Percentiles rank a stretch among this genome's conserved stretches.
phyloP scores from a whole-genome alignment of 352 stramenopile species.

The Aphanomyces invadans region DNA sequence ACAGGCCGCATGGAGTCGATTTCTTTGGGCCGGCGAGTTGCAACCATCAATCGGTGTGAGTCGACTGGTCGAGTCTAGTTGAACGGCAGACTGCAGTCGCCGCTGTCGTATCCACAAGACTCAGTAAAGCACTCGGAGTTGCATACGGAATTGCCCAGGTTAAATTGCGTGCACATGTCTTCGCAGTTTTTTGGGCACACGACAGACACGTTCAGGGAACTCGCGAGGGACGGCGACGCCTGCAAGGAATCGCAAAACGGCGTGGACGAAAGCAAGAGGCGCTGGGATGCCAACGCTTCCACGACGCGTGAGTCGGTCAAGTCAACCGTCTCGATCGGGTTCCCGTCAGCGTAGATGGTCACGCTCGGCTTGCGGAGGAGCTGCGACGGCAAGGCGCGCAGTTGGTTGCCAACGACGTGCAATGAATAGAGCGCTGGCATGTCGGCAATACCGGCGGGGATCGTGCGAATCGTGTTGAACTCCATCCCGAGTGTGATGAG shows the following conservation, averaged over 20 bases:
- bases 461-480: not conserved
- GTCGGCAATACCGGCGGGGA: not conserved
- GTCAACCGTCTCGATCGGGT: not conserved
- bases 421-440: not conserved
- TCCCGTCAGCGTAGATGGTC: not conserved
- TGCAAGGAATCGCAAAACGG: not conserved
- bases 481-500: not conserved
- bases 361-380: not conserved
- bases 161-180: not conserved
- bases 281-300: not conserved
- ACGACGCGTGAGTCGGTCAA: not conserved
- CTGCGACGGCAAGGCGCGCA: not conserved
- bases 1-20: too few relatives aligned
- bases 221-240: not conserved
- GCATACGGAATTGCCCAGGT: not conserved
- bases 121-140: not conserved
- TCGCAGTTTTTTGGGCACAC: not conserved
- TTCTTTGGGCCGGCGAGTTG: too few relatives aligned
- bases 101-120: not conserved
- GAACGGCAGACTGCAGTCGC: not conserved
- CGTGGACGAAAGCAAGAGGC: not conserved
- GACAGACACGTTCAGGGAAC: not conserved
- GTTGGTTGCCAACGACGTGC: not conserved
- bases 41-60: too few relatives aligned
- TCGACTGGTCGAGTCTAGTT: too few relatives aligned